Evolutionary conservation across 495 filamentous ascomycete genomes (phyloP), one percentile per base, ranked within the genome.

Genomic region (Lindgomyces ingoldianus): DNA sequence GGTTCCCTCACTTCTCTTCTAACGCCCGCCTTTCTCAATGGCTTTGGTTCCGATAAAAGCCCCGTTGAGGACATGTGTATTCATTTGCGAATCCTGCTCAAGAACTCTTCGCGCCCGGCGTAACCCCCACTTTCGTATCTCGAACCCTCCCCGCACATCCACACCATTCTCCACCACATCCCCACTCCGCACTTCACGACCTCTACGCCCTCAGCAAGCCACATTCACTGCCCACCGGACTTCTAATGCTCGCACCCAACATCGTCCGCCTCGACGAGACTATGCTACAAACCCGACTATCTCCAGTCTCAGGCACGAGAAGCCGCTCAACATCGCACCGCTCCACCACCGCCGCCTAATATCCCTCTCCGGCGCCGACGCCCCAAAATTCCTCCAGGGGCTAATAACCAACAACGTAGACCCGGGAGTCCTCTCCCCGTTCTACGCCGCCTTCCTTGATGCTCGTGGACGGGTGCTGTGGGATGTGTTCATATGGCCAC

Each of bases 401-500:
- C 80, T 94, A 49, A 85, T 91, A 47, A 96, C 93, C 0, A 83
- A 84, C 60, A 89, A 92, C 67, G 83, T 97, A 68, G 79, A 77
- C 64, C 74, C 68, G 71, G 70, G 62, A 58, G 70, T 64, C 0
- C 44, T 61, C 24, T 71, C 61, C 26, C 74, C 72, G 49, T 84
- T 85, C 73, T 97, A 95, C 77, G 79, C 84, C 22, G 89, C 86
- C 1, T 96, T 98, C 71, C 83, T 98, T 12, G 96, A 87, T 67
- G 91, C 91, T 19, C 84, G 87, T 65, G 93, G 94, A 45, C 83
- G 91, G 42, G 80, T 97, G 10, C 78, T 97, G 25, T 84, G 92
- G 75, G 94, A 98, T 74, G 89, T 90, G 25, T 96, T 96, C 77
- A 80, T 98, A 27, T 96, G 94, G 79, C 86, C 11, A 61, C 14